These are phyloP conservation scores for Mortierella hygrophila DNA, from an alignment of 192 early-diverging fungal species.

Conservation along the genomic window DNA sequence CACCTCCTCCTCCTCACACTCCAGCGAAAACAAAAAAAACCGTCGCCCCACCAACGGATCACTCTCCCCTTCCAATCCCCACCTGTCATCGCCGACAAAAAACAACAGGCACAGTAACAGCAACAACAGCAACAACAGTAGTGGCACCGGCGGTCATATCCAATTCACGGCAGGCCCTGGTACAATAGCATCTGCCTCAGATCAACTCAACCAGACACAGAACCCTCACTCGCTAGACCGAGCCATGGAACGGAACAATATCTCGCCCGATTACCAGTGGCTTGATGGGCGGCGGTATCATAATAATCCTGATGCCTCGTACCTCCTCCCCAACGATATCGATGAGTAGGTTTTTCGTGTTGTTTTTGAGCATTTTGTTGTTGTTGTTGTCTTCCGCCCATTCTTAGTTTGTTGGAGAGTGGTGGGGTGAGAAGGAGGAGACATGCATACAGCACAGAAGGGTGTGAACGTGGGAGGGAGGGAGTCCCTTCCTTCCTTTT, in stretches of 20 bases:
- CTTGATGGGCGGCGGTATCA: slow-evolving; percentile 45
- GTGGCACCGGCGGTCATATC: not conserved
- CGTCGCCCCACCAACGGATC: not conserved
- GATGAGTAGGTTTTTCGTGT: slow-evolving; percentile 33
- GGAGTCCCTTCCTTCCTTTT: not conserved
- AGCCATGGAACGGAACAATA: slow-evolving; percentile 11
- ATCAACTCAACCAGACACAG: not conserved
- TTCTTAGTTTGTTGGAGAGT: not conserved
- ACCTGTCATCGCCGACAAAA: not conserved
- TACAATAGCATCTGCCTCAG: not conserved
- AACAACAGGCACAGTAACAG: not conserved
- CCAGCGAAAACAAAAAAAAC: not conserved
- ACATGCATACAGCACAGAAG: not conserved
- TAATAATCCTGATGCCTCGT: slow-evolving; percentile 31
- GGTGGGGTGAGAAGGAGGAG: not conserved
- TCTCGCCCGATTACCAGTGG: slow-evolving; percentile 44
- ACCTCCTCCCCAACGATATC: slow-evolving; percentile 48
- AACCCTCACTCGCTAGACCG: slow-evolving; percentile 3
- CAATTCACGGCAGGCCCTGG: not conserved
- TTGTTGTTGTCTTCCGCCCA: not conserved
- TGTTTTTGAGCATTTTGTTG: too few relatives aligned
- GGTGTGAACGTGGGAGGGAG: not conserved
- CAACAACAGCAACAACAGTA: not conserved
- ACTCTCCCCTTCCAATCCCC: not conserved
- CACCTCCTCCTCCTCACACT: not conserved